Evolutionary conservation across 768 basidiomycete genomes (phyloP), one percentile per base, ranked within the genome.

Genomic region (Porphyrellus cyaneotinctus): DNA sequence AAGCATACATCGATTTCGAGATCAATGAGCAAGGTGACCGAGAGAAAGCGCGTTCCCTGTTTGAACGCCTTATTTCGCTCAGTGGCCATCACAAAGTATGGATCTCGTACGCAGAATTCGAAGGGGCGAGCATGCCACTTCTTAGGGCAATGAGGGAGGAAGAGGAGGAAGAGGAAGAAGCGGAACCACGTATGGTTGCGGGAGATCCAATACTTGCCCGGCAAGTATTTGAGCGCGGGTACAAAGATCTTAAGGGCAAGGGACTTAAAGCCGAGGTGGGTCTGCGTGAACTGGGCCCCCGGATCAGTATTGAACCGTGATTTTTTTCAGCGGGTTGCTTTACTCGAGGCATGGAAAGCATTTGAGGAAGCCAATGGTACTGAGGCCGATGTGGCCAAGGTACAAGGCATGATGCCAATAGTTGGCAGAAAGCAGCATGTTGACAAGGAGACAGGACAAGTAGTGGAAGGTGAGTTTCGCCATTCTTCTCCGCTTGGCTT

Each of bases 71-170:
- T 18, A 77, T 97, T 43, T 72, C 81, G 30, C 75, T 88, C 44
- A 95, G 92, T 58, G 91, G 91, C 4, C 95, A 98, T 66, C 88
- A 93, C 72, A 97, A 97, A 72, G 93, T 95, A 18, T 98, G 94
- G 93, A 91, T 97, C 50, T 85, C 93, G 48, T 98, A 87, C 69
- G 95, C 95, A 0, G 78, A 88, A 60, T 97, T 97, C 61, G 95
- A 98, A 70, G 87, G 84, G 6, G 87, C 87, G 61, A 74, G 82
- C 7, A 86, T 89, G 39, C 84, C 84, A 6, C 60, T 85, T 6
- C 79, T 81, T 11, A 74, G 86, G 20, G 82, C 79, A 5, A 73
- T 78, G 60, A 77, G 87, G 36, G 88, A 87, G 47, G 87, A 85
- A 13, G 86, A 87, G 8, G 88, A 88, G 13, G 73, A 78, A 6